Evolutionary conservation across 1,284 basidiomycete species (phyloP), one percentile per base, ranked within the genome.

Genomic region (Malassezia nana): DNA sequence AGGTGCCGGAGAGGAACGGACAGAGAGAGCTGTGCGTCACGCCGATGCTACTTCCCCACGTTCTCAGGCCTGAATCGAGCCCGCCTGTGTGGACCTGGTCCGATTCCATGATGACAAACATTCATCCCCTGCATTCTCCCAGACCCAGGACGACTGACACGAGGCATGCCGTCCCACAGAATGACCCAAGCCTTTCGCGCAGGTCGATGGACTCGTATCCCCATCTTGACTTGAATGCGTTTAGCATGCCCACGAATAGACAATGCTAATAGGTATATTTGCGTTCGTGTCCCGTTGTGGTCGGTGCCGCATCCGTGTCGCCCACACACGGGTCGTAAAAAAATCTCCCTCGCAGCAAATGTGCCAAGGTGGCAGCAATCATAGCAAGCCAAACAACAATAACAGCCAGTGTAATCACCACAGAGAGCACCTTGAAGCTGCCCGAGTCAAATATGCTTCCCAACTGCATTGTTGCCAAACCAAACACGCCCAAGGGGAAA

Each of bases 401-500:
- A n/a, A 55, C 63, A n/a, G 52, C 24, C 41, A 65, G 16, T 6
- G 62, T 44, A 4, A 69, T 39, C 20, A 63, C 50, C 1, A 61
- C 60, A 3, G 62, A 64, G 6, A 71, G 28, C 0, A 67, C 50
- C 1, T 55, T 31, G 51, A 69, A 66, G 3, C 55, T 59, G 6
- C 49, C 54, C 1, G 59, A 63, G 30, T 69, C 58, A 5, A 71
- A 48, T 26, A 59, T 55, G 7, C 16, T 24, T n/a, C 62, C 64
- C 18, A 72, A 44, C 51, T 63, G 60, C 31, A 53, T 60, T 0
- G 69, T 61, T 0, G 61, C 54, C 1, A 58, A 40, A 4, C 57
- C 60, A 46, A 66, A 64, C 4, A 60, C 58, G 9, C 67, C 69
- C n/a, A 68, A 33, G 1, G 69, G 67, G 46, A 72, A 72, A 4